Conservation (phyloP, 2,329 filamentous ascomycete genomes). For the Cordyceps javanica region DNA sequence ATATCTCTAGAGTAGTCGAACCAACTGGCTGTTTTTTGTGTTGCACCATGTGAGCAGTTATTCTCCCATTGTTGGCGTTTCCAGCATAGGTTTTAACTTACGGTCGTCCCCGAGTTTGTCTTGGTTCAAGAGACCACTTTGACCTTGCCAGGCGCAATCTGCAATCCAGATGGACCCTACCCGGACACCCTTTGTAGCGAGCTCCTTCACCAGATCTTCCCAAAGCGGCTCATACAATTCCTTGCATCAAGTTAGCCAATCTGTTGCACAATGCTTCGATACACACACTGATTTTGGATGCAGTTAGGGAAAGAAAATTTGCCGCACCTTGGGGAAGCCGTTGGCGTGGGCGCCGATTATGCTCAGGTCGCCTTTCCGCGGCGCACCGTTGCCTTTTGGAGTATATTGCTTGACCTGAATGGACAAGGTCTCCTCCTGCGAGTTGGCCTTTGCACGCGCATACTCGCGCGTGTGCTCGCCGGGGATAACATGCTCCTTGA, state of each 20-base stretch:
- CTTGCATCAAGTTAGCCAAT: slow-evolving; percentile 33
- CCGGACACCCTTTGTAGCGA: slow-evolving; percentile 54
- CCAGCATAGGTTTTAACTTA: too few relatives aligned
- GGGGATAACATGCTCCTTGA: slow-evolving; percentile 68
- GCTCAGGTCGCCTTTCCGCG: slow-evolving; percentile 71
- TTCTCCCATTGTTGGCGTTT: too few relatives aligned
- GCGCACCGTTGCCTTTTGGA: slow-evolving; percentile 61
- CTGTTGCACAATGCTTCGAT: too few relatives aligned
- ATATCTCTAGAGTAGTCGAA: slow-evolving; percentile 80
- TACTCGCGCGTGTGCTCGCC: slow-evolving; percentile 80
- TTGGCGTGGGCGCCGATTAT: slow-evolving; percentile 86
- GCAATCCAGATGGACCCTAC: slow-evolving; percentile 86
- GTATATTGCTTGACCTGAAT: slow-evolving; percentile 85
- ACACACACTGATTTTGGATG: too few relatives aligned
- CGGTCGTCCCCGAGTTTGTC: slow-evolving; percentile 74
- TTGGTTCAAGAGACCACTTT: slow-evolving; percentile 74
- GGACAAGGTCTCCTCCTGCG: slow-evolving; percentile 67
- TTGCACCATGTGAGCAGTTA: not conserved
- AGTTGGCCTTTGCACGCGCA: slow-evolving; percentile 61
- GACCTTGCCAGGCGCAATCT: slow-evolving; percentile 80
- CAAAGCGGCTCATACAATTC: slow-evolving; percentile 91
- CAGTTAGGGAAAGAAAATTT: too few relatives aligned
- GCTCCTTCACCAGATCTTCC: slow-evolving; percentile 65
- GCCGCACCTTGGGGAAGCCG: slow-evolving; percentile 75
- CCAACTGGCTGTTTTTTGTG: slow-evolving; percentile 75